Base-by-base conservation (phyloP, 2,329 filamentous ascomycete genomes). In the Colletotrichum aenigma region DNA sequence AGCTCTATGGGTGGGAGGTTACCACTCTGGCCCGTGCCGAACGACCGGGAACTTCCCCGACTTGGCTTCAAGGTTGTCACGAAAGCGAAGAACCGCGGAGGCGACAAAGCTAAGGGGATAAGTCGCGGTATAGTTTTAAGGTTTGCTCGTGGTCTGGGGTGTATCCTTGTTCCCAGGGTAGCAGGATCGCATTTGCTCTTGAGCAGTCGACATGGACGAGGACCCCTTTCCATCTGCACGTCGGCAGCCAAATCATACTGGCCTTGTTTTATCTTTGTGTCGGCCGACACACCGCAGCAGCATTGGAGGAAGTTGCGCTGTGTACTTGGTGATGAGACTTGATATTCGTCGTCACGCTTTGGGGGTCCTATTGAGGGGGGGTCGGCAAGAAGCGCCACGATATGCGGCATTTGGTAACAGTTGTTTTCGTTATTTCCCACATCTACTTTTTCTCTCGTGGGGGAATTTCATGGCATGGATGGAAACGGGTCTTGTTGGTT, bases 251-350 rank as follows among this genome's bases (percentile, higher is more conserved):
- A 55, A 36, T 48, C 12, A 56, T 52, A 66, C 32, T 61, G 71
- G 61, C 60, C 72, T 66, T 71, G 67, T 66, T 74, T 66, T 70
- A 58, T 73, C 65, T 65, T 66, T 52, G 67, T 66, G 52, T 74
- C 52, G 60, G 36, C 67, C 60, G 36, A 38, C 36, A 55, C n/a
- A 74, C 36, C 18, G 61, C 67, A 71, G 61, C 67, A 71, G 34
- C 68, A 74, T 74, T 36, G 32, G 71, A 36, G n/a, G 72, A 67
- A 66, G 61, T 66, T 66, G 30, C 7, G 62, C 30, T 38, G 43
- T 66, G 16, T 65, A 24, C 43, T 48, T 36, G 60, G 43, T 38
- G 55, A 56, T 52, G 43, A 32, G 32, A 65, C 48, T 48, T 60
- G 66, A 65, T 66, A 43, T 60, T 48, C 15, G 34, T 30, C n/a